Percentiles rank a stretch among this genome's conserved stretches.
Evolutionary conservation across 805 yeast species (phyloP).

Genomic region (Nakazawaea wickerhamii): DNA sequence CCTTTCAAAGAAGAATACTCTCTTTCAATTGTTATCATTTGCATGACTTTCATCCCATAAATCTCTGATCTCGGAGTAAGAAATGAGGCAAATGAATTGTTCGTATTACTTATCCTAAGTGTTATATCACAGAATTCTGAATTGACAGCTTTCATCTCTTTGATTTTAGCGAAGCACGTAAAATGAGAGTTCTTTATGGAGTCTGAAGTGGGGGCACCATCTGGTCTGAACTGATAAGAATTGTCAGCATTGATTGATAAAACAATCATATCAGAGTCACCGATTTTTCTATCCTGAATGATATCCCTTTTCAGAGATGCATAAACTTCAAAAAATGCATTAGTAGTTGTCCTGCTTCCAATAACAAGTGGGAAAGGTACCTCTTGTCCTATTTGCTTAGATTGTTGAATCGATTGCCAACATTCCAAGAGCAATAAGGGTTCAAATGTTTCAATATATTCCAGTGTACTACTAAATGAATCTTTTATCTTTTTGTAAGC

Average conservation of each 20-base stretch:
- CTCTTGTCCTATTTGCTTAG: slow-evolving; percentile 55
- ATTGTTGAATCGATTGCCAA: slow-evolving; percentile 83
- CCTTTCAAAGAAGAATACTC: slow-evolving; percentile 84
- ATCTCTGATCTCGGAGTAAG: slow-evolving; percentile 61
- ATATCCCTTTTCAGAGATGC: slow-evolving; percentile 56
- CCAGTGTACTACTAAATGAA: slow-evolving; percentile 50
- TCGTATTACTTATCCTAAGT: slow-evolving; percentile 54
- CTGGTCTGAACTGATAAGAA: slow-evolving; percentile 17
- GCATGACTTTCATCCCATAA: slow-evolving; percentile 70
- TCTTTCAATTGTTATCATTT: slow-evolving; percentile 88
- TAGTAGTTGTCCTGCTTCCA: slow-evolving; percentile 79
- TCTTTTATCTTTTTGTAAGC: slow-evolving; percentile 46
- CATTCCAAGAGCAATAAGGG: slow-evolving; percentile 85
- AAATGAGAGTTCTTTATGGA: slow-evolving; percentile 25
- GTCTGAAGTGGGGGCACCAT: slow-evolving; percentile 25
- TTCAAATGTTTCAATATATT: slow-evolving; percentile 64
- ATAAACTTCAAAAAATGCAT: slow-evolving; percentile 83
- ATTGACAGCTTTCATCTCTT: slow-evolving; percentile 60
- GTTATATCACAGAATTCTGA: slow-evolving; percentile 72
- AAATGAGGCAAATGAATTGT: slow-evolving; percentile 43
- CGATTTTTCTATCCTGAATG: slow-evolving; percentile 45
- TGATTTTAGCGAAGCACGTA: slow-evolving; percentile 72
- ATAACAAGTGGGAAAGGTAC: slow-evolving; percentile 61
- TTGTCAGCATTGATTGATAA: slow-evolving; percentile 47
- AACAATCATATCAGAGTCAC: slow-evolving; percentile 74